Evolutionary conservation across 176 grass and related monocot species (phyloP).

Genomic region (Eragrostis nindensis): DNA sequence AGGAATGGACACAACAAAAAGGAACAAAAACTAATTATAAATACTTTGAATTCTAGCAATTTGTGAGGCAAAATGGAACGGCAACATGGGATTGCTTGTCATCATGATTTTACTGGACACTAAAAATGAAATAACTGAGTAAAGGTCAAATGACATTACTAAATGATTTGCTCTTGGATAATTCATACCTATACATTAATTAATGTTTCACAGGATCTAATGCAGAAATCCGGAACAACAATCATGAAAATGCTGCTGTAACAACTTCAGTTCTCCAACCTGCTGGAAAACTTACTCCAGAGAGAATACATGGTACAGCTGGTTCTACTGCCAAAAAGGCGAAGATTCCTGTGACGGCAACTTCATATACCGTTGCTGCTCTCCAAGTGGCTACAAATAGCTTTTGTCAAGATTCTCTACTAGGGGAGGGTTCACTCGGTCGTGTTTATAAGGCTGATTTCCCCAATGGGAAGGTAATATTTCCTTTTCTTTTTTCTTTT

Average conservation of each 20-base stretch:
- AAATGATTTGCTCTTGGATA: neutral
- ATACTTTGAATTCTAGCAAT: neutral
- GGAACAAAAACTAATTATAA: neutral
- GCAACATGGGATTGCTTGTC: neutral
- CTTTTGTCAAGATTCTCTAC: conserved; percentile 88
- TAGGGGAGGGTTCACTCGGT: conserved; percentile 94
- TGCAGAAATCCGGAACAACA: conserved; percentile 48
- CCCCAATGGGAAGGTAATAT: conserved; percentile 79
- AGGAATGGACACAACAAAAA: neutral
- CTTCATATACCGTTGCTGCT: conserved; percentile 83
- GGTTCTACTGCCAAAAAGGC: conserved; percentile 54
- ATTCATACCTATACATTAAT: neutral
- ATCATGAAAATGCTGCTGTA: conserved; percentile 44
- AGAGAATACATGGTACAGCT: conserved; percentile 62
- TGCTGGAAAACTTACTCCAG: conserved; percentile 60
- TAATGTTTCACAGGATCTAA: conserved; percentile 52
- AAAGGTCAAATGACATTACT: conserved; percentile 8
- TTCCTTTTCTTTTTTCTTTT: neutral
- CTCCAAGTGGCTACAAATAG: conserved; percentile 96
- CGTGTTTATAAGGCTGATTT: conserved; percentile 93
- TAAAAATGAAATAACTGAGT: neutral
- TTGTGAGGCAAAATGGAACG: neutral
- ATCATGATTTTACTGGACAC: neutral
- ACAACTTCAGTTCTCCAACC: conserved; percentile 52
- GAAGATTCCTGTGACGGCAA: conserved; percentile 64